These are phyloP conservation scores for Acrodontium crateriforme DNA, from an alignment of 2,329 filamentous ascomycete genomes.

Conservation along the genomic window DNA sequence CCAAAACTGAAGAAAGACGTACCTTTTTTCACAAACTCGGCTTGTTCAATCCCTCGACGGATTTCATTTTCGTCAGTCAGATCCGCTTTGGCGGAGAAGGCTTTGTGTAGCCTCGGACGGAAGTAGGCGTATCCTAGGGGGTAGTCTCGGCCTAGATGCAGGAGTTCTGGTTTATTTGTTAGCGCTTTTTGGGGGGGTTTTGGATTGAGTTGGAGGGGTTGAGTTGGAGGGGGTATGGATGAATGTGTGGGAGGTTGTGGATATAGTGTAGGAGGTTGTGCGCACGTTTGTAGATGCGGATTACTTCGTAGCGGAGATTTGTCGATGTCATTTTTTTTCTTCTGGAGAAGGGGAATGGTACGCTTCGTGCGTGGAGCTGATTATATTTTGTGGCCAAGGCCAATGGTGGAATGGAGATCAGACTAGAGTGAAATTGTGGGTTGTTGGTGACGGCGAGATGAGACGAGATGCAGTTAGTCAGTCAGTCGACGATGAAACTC, in stretches of 20 bases:
- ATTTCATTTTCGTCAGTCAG: constrained; percentile 65
- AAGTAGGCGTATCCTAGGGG: constrained; percentile 77
- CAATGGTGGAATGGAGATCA: too few relatives aligned
- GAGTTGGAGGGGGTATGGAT: background rate
- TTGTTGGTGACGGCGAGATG: too few relatives aligned
- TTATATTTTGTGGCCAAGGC: too few relatives aligned
- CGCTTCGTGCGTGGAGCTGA: too few relatives aligned
- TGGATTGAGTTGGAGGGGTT: background rate
- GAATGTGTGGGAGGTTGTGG: background rate
- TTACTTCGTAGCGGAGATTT: constrained; percentile 65
- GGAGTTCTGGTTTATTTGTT: constrained; percentile 46
- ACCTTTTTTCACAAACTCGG: constrained; percentile 89
- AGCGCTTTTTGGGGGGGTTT: too few relatives aligned
- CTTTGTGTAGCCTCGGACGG: constrained; percentile 64
- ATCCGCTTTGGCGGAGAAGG: constrained; percentile 63
- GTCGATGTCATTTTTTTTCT: too few relatives aligned
- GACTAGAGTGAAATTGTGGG: too few relatives aligned
- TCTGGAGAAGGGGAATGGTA: too few relatives aligned
- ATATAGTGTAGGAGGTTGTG: background rate
- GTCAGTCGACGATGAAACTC: too few relatives aligned
- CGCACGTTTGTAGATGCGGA: constrained; percentile 76
- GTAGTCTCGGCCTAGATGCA: constrained; percentile 75
- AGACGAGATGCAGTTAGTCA: too few relatives aligned
- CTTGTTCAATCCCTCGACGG: constrained; percentile 56
- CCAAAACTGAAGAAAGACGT: constrained; percentile 9